Evolutionary conservation across 768 basidiomycete species (phyloP), one percentile per base, ranked within the genome.

Genomic region (Boletus patriciae): DNA sequence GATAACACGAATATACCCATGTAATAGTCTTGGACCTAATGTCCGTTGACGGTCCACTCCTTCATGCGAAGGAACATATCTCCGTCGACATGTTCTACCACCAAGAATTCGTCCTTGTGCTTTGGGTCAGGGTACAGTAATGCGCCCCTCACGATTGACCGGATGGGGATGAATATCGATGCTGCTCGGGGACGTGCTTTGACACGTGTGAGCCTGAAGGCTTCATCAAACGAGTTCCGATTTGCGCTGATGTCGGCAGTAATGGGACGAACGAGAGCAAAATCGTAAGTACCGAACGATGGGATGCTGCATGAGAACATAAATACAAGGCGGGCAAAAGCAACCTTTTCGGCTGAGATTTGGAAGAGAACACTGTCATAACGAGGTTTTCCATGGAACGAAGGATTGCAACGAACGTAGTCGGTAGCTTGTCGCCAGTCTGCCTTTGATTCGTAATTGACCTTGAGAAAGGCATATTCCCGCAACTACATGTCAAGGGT

Each of bases 351-450:
- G 9, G 29, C 29, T 31, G 29, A 31, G 0, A 15, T 12, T 9
- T 58, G 59, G 3, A 63, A 60, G 43, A 77, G 52, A 2, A 71
- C 68, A 46, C 42, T 68, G 45, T 74, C 65, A 33, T 67, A 74
- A 0, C 62, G 65, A 11, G 66, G 66, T 2, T 38, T 38, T 12
- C 37, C 37, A 38, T 16, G 18, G 16, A 38, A 38, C 13, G 16
- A 38, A 16, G 37, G 37, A 6, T 38, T 38, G 37, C 37, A 38
- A 5, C 16, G 37, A 18, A 38, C 1, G 16, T 38, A 38, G 18
- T 38, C 37, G 7, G 37, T 16, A 38, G 37, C 18, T 38, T 38
- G 16, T 38, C 37, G 37, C 37, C 37, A 38, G 36, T 36, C 36
- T 5, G 6, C 13, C 12, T 12, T 36, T 13, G 13, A 36, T 16